Evolutionary conservation across 2,329 filamentous ascomycete genomes (phyloP), one percentile per base, ranked within the genome.

Genomic region (Xenosphaeropsis pyriputrescens): DNA sequence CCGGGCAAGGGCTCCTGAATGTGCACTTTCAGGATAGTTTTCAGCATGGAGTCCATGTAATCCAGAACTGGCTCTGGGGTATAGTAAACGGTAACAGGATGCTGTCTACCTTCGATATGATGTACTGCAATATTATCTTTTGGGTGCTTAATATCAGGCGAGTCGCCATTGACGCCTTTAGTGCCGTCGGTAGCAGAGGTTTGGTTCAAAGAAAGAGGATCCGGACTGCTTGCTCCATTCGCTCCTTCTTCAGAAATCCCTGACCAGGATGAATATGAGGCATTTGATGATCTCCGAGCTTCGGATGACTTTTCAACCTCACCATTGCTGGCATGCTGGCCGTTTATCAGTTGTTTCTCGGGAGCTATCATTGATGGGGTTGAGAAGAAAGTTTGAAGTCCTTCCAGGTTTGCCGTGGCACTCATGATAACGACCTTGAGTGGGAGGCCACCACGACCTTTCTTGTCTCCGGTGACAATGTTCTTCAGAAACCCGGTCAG

Each of bases 401-500:
- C 75, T 42, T 89, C 79, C 41, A 94, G 77, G 56, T 96, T 85
- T 29, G 86, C 85, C 6, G 91, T 98, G 36, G 91, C 91, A 67
- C 88, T 95, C 91, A 98, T 98, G 53, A 96, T 74, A 26, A 94
- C 73, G 3, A 96, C 76, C 56, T 94, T 96, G 39, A 98, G 62
- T 1, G 82, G 78, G 19, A 80, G 63, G 5, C 81, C 82, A 6
- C 79, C 76, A 4, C 81, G 73, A 6, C 76, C 76, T 33, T 71
- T 65, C 29, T 72, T 70, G 39, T 76, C 66, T 2, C 70, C 65
- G 1, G 67, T 63, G 1, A 91, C 62, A 34, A 96, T 72, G 43
- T 82, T 79, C 52, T 84, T 84, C 43, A 98, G 55, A 46, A 98
- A 96, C 0, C 91, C 91, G 18, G 93, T 67, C 8, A 95, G 68